Evolutionary conservation across 805 yeast species (phyloP), one percentile per base, ranked within the genome.

Genomic region (Dipodascopsis tothii): DNA sequence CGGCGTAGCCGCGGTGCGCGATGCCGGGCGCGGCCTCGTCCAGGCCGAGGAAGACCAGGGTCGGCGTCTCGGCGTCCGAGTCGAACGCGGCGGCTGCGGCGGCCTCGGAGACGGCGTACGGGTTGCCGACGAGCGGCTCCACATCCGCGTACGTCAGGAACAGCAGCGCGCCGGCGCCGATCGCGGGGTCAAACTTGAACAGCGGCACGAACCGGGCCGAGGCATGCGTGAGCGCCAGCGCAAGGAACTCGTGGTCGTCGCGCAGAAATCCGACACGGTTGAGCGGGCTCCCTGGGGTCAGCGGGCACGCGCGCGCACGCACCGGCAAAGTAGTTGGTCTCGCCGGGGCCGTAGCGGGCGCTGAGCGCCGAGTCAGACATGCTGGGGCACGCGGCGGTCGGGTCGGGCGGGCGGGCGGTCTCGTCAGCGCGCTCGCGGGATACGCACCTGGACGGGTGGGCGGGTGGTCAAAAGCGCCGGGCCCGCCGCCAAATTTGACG

Each of bases 231-330:
- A 74, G 60, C 3, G 78, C 74, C 33, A 59, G 56, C 39, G 63
- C 51, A 27, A 81, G 70, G 53, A 78, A 79, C 22, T 66, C 71
- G 16, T 61, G 36, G 57, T 81, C 75, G 20, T 74, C 74, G 30
- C 90, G 64, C 39, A 81, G 62, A 53, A 80, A 82, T 16, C 81
- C 73, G 4, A 81, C 75, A 45, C 90, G 63, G 59, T 81, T 79
- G 44, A 82, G 64, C 4, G 74, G 75, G 46, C 69, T 75, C 14
- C 71, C 71, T 18, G 77, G 21, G 21, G 11, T 33, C 18, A 18
- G 11, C 22, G 7, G 7, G 9, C 11, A 9, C 7, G 36, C 9
- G 30, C 9, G 30, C 11, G 30, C 9, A 25, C 30, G n/a, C 14
- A 33, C 36, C 36, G 11, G 36, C 7, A 33, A 33, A 33, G 22